Conservation (phyloP, 2,329 filamentous ascomycete species). For the Knoxdaviesia proteae region DNA sequence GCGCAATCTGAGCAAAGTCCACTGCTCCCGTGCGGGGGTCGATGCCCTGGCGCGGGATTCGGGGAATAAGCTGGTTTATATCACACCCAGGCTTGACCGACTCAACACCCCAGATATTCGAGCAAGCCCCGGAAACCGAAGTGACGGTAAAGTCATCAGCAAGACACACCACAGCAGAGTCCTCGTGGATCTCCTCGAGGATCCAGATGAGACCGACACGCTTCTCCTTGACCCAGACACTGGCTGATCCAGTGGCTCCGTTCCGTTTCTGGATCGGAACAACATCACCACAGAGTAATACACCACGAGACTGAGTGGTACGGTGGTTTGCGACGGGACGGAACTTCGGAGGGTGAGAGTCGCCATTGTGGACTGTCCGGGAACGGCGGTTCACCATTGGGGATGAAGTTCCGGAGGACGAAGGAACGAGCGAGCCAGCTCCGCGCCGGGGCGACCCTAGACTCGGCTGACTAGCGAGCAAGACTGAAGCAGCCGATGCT, state of each 20-base stretch:
- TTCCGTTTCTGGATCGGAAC: constrained; percentile 95
- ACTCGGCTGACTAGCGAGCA: constrained; percentile 52
- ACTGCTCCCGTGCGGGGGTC: constrained; percentile 49
- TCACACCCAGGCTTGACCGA: constrained; percentile 46
- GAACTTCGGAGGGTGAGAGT: constrained; percentile 32
- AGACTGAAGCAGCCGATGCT: constrained; percentile 20
- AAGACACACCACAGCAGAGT: constrained; percentile 57
- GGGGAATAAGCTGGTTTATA: constrained; percentile 59
- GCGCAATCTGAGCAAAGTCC: constrained; percentile 55
- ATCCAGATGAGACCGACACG: constrained; percentile 89
- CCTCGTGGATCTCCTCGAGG: constrained; percentile 89
- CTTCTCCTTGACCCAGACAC: constrained; percentile 98
- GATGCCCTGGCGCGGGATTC: constrained; percentile 57
- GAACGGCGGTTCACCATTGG: constrained; percentile 24
- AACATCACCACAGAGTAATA: constrained; percentile 90
- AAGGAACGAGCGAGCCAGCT: constrained; percentile 8
- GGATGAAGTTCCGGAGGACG: constrained; percentile 17
- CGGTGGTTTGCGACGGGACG: constrained; percentile 38
- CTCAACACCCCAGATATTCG: constrained; percentile 67
- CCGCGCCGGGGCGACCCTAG: constrained; percentile 18
- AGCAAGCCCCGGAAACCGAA: constrained; percentile 52
- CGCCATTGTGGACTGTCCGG: constrained; percentile 40
- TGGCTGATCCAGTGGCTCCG: constrained; percentile 75
- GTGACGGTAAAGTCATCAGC: constrained; percentile 60
- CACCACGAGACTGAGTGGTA: constrained; percentile 62